Evolutionary conservation across 495 filamentous ascomycete species (phyloP).

Genomic region (Pseudevernia furfuracea): DNA sequence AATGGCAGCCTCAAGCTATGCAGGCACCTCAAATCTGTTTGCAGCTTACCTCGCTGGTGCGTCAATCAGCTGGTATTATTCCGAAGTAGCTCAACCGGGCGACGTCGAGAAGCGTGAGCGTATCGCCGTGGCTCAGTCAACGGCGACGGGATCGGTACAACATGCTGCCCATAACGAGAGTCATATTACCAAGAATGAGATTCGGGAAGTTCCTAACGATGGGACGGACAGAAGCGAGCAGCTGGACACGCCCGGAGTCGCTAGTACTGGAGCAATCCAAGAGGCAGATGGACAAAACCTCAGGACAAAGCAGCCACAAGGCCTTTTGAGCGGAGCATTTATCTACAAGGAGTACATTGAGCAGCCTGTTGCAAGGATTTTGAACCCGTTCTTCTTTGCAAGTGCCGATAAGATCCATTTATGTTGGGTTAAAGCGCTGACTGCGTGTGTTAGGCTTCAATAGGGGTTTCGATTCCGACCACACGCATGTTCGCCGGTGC

Average conservation of each 20-base stretch:
- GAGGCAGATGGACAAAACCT: neutral
- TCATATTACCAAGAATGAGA: neutral
- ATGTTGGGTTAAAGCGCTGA: neutral
- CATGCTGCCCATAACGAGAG: neutral
- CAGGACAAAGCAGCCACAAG: neutral
- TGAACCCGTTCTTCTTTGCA: constrained; percentile 70
- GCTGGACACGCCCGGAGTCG: neutral
- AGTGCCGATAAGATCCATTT: constrained; percentile 28
- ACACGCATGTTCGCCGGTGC: constrained; percentile 55
- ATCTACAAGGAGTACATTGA: constrained; percentile 5
- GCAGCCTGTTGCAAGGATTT: constrained; percentile 6
- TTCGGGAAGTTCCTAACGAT: neutral
- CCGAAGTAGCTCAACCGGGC: constrained; percentile 3
- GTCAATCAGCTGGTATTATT: constrained; percentile 49
- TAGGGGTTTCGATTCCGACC: constrained; percentile 74
- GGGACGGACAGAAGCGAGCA: neutral
- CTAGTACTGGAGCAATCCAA: neutral
- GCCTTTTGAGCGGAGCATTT: neutral
- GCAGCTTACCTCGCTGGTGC: constrained; percentile 63
- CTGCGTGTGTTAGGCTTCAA: constrained; percentile 41
- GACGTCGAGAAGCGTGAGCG: neutral
- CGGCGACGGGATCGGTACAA: neutral
- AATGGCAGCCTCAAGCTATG: constrained; percentile 52
- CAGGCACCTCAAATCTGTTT: constrained; percentile 62
- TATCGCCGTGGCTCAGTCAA: neutral